A percentile compares a stretch with the other conserved stretches of the same genome.
Conservation (phyloP, 2,329 filamentous ascomycete species). For the Samsoniella hepiali region DNA sequence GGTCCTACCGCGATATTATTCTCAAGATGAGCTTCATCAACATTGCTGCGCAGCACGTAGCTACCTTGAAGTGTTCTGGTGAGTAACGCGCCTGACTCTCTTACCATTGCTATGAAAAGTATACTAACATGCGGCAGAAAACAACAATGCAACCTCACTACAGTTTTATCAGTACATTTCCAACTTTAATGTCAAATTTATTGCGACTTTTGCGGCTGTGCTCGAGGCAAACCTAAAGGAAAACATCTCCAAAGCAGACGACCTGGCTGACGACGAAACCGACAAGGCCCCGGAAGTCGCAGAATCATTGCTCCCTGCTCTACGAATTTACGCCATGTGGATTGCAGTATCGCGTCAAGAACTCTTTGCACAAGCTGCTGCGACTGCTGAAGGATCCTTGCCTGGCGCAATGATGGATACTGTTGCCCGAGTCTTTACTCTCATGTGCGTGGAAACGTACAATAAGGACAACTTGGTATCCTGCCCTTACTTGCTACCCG, state of each 20-base stretch:
- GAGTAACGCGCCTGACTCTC: conserved; percentile 22
- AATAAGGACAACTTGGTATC: conserved; percentile 36
- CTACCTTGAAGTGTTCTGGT: conserved; percentile 39
- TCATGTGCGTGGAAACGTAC: conserved; percentile 45
- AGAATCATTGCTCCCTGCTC: conserved; percentile 46
- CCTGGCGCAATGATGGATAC: conserved; percentile 46
- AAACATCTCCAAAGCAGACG: conserved; percentile 24
- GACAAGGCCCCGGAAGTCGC: conserved; percentile 37
- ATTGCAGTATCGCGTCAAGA: conserved; percentile 46
- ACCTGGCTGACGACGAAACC: conserved; percentile 23
- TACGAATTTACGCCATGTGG: conserved; percentile 55
- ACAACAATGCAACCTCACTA: conserved; percentile 43
- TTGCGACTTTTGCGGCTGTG: conserved; percentile 67
- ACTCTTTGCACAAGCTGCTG: conserved; percentile 43
- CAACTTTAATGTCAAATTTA: conserved; percentile 73
- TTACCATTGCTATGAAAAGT: conserved; percentile 1
- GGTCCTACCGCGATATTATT: conserved; percentile 61
- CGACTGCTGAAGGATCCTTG: conserved; percentile 39
- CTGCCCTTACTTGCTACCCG: conserved; percentile 49
- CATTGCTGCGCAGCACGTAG: conserved; percentile 76
- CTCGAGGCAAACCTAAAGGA: conserved; percentile 63
- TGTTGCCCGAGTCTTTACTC: conserved; percentile 45
- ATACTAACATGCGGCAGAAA: conserved; percentile 34
- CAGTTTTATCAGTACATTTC: conserved; percentile 64
- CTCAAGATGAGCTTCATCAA: conserved; percentile 83